Evolutionary conservation across 179 eudicot species (phyloP).

Genomic region (Carnegiea gigantea): DNA sequence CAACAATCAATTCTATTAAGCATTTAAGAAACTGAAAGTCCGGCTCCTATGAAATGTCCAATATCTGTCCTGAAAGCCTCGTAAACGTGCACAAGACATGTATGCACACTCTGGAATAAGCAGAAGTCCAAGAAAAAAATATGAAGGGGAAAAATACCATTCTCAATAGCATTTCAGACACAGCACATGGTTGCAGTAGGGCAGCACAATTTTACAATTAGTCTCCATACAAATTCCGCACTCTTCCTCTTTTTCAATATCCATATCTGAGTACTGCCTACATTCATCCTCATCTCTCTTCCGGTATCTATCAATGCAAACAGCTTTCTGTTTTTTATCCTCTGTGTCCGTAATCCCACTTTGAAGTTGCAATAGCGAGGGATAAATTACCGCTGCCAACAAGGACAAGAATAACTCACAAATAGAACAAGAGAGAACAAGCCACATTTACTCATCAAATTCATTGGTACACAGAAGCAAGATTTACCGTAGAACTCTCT

Average conservation of each 20-base stretch:
- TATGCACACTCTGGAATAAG: too few species aligned
- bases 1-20: too few species aligned
- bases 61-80: too few species aligned
- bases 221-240: conserved; percentile 97
- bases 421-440: background rate
- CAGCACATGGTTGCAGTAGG: conserved; percentile 83
- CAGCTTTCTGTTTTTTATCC: conserved; percentile 74
- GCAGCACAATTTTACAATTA: conserved; percentile 73
- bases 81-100: too few species aligned
- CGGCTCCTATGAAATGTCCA: too few species aligned
- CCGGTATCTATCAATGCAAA: conserved; percentile 80
- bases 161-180: conserved; percentile 90
- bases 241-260: conserved; percentile 85
- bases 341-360: conserved; percentile 79
- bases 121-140: background rate
- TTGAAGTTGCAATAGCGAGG: conserved; percentile 87
- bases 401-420: conserved; percentile 4
- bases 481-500: conserved; percentile 81
- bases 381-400: conserved; percentile 73
- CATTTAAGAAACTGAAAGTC: too few species aligned
- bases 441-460: background rate
- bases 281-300: conserved; percentile 68
- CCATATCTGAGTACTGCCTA: conserved; percentile 56
- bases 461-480: background rate
- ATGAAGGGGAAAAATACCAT: conserved; percentile 45